These are phyloP conservation scores for Ephemerocybe angulata DNA, from an alignment of 768 basidiomycete genomes.

Conservation along the genomic window DNA sequence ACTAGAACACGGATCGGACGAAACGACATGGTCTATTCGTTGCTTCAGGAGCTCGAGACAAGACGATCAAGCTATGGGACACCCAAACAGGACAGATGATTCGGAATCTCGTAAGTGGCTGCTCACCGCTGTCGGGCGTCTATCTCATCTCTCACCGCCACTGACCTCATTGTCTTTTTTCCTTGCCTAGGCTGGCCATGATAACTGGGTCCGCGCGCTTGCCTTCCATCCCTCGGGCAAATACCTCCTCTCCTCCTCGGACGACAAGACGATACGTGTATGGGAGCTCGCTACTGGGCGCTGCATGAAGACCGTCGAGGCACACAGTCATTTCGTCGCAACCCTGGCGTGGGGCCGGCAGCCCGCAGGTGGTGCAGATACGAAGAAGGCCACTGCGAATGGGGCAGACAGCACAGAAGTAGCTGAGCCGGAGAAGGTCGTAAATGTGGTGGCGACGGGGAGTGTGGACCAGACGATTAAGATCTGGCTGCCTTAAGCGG, in stretches of 20 bases:
- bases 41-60: conserved; percentile 85
- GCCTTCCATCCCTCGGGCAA: conserved; percentile 91
- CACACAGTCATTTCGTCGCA: conserved; percentile 81
- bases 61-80: conserved; percentile 91
- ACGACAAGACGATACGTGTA: conserved; percentile 87
- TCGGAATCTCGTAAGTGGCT: conserved; percentile 58
- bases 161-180: conserved; percentile 7
- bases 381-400: conserved; percentile 32
- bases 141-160: not conserved
- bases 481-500: conserved; percentile 57
- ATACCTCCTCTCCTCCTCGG: conserved; percentile 84
- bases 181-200: conserved; percentile 59
- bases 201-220: conserved; percentile 87
- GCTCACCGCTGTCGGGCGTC: too few species aligned
- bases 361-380: conserved; percentile 36
- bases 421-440: conserved; percentile 52
- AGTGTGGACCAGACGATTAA: conserved; percentile 68
- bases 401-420: conserved; percentile 28
- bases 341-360: conserved; percentile 79
- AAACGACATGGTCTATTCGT: conserved; percentile 58
- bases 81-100: conserved; percentile 76
- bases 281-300: conserved; percentile 88
- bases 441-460: conserved; percentile 68
- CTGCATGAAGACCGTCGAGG: conserved; percentile 83
- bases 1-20: conserved; percentile 47